Evolutionary conservation across 1,284 basidiomycete species (phyloP), one percentile per base, ranked within the genome.

Genomic region (Mrakiaceae sp.): DNA sequence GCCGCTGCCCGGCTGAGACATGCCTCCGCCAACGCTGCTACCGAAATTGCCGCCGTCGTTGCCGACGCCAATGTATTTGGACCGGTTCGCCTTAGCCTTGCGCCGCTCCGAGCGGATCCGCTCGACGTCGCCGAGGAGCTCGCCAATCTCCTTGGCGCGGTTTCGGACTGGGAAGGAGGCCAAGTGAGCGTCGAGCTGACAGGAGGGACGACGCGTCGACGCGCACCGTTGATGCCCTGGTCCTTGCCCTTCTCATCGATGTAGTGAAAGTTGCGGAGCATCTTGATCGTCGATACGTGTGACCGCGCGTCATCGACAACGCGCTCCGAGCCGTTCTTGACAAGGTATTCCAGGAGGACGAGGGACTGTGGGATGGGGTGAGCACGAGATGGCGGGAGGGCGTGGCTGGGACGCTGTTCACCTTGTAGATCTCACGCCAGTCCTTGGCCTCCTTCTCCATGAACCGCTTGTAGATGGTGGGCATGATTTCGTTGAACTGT

Each of bases 401-500:
- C 55, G 5, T 8, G 16, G 51, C 7, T 49, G 39, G 40, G 49
- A 12, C 2, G 27, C 11, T 5, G 16, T 4, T 3, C 51, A 86
- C 90, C 82, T 99, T 99, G 84, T 99, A 99, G 69, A 99, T 98
- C 78, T 98, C 94, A 52, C 95, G 82, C 95, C 95, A 99, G 74
- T 99, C 92, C 44, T 88, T 81, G 0, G 96, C 96, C 76, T 98
- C 96, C 79, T 97, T 98, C 77, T 94, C 90, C 86, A 88, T 90
- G 76, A 90, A 89, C 43, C 87, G 83, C 5, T 84, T 82, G 75
- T 93, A 97, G 71, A 95, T 93, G 72, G 86, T 87, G 2, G 96
- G 95, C 93, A 99, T 98, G 74, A 98, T 93, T 79, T 99, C 96
- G 77, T 98, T 98, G 79, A 99, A 99, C 71, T 95, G 86, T 80